Percentiles rank a stretch among this genome's conserved stretches.
These are phyloP conservation scores for Monosporascus ibericus DNA, from an alignment of 2,329 filamentous ascomycete species.

Conservation along the genomic window DNA sequence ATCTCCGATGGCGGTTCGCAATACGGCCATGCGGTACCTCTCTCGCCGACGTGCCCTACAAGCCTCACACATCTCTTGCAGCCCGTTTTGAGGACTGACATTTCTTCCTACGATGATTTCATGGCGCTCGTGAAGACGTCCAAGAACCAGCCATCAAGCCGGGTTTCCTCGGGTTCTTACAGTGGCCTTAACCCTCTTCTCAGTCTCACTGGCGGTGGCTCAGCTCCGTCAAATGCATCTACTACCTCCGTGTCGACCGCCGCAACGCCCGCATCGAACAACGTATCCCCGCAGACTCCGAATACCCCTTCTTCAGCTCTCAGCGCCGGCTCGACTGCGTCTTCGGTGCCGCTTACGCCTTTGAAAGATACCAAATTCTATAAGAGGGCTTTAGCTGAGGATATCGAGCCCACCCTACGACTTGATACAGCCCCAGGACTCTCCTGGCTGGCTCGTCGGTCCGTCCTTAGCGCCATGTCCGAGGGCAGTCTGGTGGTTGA, in stretches of 20 bases:
- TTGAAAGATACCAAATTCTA: slow-evolving; percentile 92
- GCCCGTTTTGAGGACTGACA: slow-evolving; percentile 75
- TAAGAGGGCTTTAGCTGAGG: slow-evolving; percentile 80
- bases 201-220: slow-evolving; percentile 39
- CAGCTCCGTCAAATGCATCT: slow-evolving; percentile 52
- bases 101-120: slow-evolving; percentile 81
- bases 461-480: slow-evolving; percentile 74
- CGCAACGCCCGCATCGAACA: slow-evolving; percentile 37
- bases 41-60: slow-evolving; percentile 51
- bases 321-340: slow-evolving; percentile 36
- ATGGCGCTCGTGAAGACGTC: slow-evolving; percentile 66
- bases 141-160: slow-evolving; percentile 53
- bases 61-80: slow-evolving; percentile 80
- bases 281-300: slow-evolving; percentile 52
- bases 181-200: slow-evolving; percentile 54
- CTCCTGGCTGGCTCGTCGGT: slow-evolving; percentile 86
- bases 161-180: slow-evolving; percentile 67
- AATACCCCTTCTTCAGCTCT: slow-evolving; percentile 49
- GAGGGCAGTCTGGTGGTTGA: slow-evolving; percentile 87
- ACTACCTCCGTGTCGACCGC: slow-evolving; percentile 50
- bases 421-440: slow-evolving; percentile 85
- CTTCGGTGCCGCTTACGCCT: slow-evolving; percentile 43
- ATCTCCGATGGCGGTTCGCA: slow-evolving; percentile 30
- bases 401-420: slow-evolving; percentile 89
- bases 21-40: slow-evolving; percentile 35